phyloP scores from a whole-genome alignment of 2,329 filamentous ascomycete genomes.

The Hypoxylon rubiginosum region DNA sequence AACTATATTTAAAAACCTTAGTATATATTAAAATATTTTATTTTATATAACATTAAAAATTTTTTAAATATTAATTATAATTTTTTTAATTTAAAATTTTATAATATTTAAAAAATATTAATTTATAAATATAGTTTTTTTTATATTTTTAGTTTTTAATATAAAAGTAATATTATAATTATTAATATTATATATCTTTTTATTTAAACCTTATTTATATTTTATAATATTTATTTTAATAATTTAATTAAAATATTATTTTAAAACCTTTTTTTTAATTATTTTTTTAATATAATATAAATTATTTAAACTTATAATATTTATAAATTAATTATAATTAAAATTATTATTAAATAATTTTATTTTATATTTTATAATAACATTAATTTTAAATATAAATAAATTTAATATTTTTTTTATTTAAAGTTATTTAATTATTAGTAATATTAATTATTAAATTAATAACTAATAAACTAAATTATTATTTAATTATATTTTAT shows the following conservation, averaged over 20 bases:
- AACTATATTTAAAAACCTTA: not conserved
- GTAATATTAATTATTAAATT: too few species aligned
- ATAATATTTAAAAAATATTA: not conserved
- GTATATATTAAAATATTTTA: not conserved
- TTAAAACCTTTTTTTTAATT: not conserved
- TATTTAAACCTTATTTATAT: too few species aligned
- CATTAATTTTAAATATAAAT: not conserved
- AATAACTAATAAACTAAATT: too few species aligned
- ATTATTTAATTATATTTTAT: too few species aligned
- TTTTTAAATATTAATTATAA: not conserved
- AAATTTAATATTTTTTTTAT: too few species aligned
- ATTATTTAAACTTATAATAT: too few species aligned
- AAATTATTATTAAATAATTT: not conserved
- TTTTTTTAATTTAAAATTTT: not conserved
- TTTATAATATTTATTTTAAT: not conserved
- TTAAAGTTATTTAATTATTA: too few species aligned
- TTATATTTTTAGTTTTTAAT: not conserved
- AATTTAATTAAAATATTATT: not conserved
- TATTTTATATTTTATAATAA: not conserved
- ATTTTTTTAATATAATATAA: not conserved
- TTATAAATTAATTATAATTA: not conserved
- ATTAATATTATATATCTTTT: not conserved
- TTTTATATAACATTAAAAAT: not conserved
- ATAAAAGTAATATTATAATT: not conserved
- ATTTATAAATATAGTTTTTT: not conserved